A percentile compares a stretch with the other conserved stretches of the same genome.
Conservation (phyloP, 495 filamentous ascomycete genomes). For the Penicillium ucsense region DNA sequence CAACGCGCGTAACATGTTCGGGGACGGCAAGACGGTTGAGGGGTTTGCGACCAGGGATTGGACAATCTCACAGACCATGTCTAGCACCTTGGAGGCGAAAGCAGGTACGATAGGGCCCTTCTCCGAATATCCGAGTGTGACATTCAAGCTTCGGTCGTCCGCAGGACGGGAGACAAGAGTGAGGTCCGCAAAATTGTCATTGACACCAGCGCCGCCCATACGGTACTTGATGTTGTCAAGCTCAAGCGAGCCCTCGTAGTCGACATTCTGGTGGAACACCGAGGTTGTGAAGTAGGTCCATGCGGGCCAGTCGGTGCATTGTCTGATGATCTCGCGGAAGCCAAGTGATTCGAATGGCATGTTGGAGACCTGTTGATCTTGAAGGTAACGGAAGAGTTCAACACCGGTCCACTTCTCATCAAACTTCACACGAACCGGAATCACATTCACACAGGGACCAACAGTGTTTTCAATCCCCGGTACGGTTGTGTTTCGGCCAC, state of each 20-base stretch:
- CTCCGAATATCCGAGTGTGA: slow-evolving; percentile 36
- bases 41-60: slow-evolving; percentile 37
- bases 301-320: slow-evolving; percentile 50
- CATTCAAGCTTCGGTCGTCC: slow-evolving; percentile 28
- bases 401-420: slow-evolving; percentile 37
- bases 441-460: slow-evolving; percentile 50
- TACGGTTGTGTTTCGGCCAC: slow-evolving; percentile 46
- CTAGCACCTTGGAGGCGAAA: slow-evolving; percentile 36
- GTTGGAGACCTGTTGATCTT: slow-evolving; percentile 49
- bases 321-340: slow-evolving; percentile 47
- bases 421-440: slow-evolving; percentile 48
- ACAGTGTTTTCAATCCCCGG: slow-evolving; percentile 44
- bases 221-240: slow-evolving; percentile 39
- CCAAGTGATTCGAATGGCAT: slow-evolving; percentile 51
- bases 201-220: slow-evolving; percentile 39
- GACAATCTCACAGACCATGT: slow-evolving; percentile 40
- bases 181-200: slow-evolving; percentile 43
- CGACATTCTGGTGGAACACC: slow-evolving; percentile 41
- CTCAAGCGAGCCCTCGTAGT: slow-evolving; percentile 30
- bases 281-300: slow-evolving; percentile 39
- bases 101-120: slow-evolving; percentile 31
- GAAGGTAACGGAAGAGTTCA: slow-evolving; percentile 44
- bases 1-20: slow-evolving; percentile 27
- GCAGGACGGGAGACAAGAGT: slow-evolving; percentile 38
- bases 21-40: slow-evolving; percentile 31